phyloP scores from a whole-genome alignment of 2,329 filamentous ascomycete genomes.

The Exophiala sp. region DNA sequence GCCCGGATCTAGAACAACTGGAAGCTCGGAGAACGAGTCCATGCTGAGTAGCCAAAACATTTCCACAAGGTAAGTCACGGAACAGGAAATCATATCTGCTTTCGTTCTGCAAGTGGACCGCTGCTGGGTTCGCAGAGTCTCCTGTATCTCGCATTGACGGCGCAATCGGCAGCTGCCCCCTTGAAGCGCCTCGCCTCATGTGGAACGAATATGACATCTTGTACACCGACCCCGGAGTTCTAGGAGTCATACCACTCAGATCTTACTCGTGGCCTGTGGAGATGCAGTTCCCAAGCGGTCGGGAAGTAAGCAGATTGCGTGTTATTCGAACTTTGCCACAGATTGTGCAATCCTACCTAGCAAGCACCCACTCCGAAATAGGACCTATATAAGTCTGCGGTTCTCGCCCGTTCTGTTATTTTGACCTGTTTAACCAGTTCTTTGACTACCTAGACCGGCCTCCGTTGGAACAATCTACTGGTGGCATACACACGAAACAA shows the following conservation, averaged over 20 bases:
- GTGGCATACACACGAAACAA: neutral
- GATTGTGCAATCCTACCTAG: constrained; percentile 11
- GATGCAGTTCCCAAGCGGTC: neutral
- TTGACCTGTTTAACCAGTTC: too few relatives aligned
- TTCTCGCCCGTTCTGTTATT: neutral
- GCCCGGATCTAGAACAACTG: constrained; percentile 1
- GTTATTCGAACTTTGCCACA: neutral
- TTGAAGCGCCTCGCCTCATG: neutral
- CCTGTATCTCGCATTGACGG: neutral
- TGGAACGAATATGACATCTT: neutral
- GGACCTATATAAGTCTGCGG: neutral
- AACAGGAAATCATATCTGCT: neutral
- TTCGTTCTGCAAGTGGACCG: neutral
- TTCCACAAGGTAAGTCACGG: neutral
- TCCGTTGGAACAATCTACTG: neutral
- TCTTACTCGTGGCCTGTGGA: neutral
- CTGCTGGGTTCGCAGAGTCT: neutral
- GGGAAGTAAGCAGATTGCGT: neutral
- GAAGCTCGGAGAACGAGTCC: neutral
- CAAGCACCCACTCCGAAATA: neutral
- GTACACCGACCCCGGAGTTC: neutral
- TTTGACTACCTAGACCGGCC: too few relatives aligned
- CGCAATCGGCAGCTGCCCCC: neutral
- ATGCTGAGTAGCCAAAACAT: neutral
- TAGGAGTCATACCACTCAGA: neutral